Conservation (phyloP, 805 yeast species). For the Lipomyces chichibuensis region DNA sequence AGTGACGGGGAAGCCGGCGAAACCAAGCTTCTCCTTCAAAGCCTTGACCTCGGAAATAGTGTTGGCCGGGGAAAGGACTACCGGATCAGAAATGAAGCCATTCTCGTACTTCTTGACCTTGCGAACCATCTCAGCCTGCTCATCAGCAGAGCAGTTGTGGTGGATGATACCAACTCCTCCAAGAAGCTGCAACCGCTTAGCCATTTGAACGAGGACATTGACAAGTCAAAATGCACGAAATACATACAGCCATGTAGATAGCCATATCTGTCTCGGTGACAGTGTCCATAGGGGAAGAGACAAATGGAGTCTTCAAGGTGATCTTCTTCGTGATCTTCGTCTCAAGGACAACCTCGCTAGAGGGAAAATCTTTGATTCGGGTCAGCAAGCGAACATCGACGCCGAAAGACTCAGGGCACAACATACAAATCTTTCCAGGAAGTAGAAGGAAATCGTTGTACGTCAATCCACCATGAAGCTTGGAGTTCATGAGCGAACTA, state of each 20-base stretch:
- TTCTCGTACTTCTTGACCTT: conserved; percentile 96
- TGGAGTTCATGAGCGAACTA: conserved; percentile 84
- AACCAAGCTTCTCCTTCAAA: conserved; percentile 75
- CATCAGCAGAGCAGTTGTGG: conserved; percentile 95
- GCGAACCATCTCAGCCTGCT: conserved; percentile 97
- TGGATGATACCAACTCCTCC: conserved; percentile 99
- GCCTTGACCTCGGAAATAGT: conserved; percentile 81
- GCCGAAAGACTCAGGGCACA: background rate
- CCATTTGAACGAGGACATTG: background rate
- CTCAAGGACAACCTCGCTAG: conserved; percentile 75
- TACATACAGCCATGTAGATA: conserved; percentile 79
- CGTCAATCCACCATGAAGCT: conserved; percentile 91
- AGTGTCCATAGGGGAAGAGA: conserved; percentile 99
- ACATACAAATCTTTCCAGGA: conserved; percentile 78
- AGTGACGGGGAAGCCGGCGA: conserved; percentile 98
- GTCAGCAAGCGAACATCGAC: background rate
- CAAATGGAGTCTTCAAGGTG: conserved; percentile 88
- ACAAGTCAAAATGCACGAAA: background rate
- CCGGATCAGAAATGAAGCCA: conserved; percentile 94
- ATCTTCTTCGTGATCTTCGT: conserved; percentile 89
- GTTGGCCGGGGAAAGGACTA: conserved; percentile 73
- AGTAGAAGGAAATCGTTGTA: conserved; percentile 94
- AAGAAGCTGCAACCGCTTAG: conserved; percentile 51
- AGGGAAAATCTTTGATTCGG: conserved; percentile 60
- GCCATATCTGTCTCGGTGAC: conserved; percentile 98